Base-by-base conservation (phyloP, 1,139 yeast genomes). In the Meyerozyma elateridarum region DNA sequence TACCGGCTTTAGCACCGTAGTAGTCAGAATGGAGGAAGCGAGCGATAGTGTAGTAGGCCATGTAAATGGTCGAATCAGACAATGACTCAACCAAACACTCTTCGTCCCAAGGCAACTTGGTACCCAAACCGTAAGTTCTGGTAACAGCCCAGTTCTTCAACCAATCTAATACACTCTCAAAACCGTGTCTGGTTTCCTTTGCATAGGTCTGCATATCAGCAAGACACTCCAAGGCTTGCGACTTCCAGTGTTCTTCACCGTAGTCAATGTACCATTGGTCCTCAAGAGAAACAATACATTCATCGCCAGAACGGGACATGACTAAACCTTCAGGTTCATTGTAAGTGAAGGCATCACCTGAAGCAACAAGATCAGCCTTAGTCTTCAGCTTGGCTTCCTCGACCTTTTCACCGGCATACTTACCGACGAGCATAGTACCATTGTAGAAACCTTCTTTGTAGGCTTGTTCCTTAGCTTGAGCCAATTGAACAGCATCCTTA, bases 251-350 rank as follows among this genome's bases (percentile, higher is more conserved):
- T 46, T 79, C 88, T 74, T 93, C 99, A 73, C 98, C 98, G 54
- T 93, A 93, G 59, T 93, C 97, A 52, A 87, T 75, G 61, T 79
- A 93, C 98, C 98, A 93, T 70, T 93, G 99, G 64, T 93, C 98
- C 65, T 93, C 97, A 37, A 93, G 76, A 11, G 97, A 88, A 33
- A 91, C 98, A 50, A 91, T 79, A 73, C 98, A 91, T 38, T 82
- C 91, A 56, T 91, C 99, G 48, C 97, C 97, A 30, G 96, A 85
- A 68, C 99, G 82, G 15, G 97, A 89, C 34, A 87, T 73, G 33
- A 91, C 96, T 36, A 71, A 66, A 29, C 82, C 77, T 64, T 91
- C 99, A 29, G 99, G 98, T 68, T 91, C 99, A 48, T 81, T 81
- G 70, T 91, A 91, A 31, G 80, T 82, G 51, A 91, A 87, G 5